Evolutionary conservation across 2,329 filamentous ascomycete genomes (phyloP).

Genomic region (Septoria petroselini): DNA sequence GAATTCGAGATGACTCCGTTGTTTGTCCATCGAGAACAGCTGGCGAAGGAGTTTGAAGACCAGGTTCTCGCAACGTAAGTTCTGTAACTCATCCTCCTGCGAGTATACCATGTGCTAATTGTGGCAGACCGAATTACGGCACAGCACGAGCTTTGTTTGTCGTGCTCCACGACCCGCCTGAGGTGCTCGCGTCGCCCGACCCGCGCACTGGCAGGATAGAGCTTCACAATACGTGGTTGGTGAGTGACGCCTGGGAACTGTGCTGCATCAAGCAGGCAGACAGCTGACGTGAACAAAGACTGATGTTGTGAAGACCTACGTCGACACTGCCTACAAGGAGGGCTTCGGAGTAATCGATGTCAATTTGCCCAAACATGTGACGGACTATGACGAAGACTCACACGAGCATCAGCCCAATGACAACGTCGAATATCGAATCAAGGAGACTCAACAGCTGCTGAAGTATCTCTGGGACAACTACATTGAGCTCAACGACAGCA

Average conservation of each 20-base stretch:
- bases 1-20: constrained; percentile 76
- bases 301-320: constrained; percentile 75
- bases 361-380: constrained; percentile 78
- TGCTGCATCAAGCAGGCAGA: constrained; percentile 34
- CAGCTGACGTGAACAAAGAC: constrained; percentile 58
- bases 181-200: constrained; percentile 43
- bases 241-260: constrained; percentile 49
- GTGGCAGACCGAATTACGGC: constrained; percentile 60
- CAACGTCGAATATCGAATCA: constrained; percentile 41
- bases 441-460: constrained; percentile 65
- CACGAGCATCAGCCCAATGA: constrained; percentile 48
- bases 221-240: constrained; percentile 82
- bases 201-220: constrained; percentile 66
- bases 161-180: constrained; percentile 73
- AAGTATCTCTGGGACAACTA: constrained; percentile 97
- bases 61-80: constrained; percentile 37
- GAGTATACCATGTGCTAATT: constrained; percentile 14
- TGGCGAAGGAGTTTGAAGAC: constrained; percentile 33
- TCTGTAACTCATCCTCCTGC: background rate
- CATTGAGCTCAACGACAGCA: constrained; percentile 68
- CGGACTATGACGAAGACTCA: constrained; percentile 48
- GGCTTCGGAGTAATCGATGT: constrained; percentile 85
- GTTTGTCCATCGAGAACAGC: constrained; percentile 68
- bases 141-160: constrained; percentile 65
- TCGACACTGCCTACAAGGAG: constrained; percentile 76